A percentile compares a stretch with the other conserved stretches of the same genome.
Evolutionary conservation across 2,329 filamentous ascomycete genomes (phyloP).

Genomic region (Akanthomyces uredinophilus): DNA sequence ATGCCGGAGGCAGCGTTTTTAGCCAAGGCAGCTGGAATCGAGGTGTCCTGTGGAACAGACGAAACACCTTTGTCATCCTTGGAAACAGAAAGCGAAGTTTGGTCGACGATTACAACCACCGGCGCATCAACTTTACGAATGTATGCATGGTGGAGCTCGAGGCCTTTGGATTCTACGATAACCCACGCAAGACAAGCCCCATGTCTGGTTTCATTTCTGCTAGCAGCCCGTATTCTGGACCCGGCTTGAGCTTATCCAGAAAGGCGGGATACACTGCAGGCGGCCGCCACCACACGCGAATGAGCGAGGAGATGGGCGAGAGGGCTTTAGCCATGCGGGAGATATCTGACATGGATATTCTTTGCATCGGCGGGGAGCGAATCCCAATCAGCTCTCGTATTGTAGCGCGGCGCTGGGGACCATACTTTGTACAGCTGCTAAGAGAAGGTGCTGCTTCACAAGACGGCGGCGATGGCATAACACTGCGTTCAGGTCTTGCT

Average conservation of each 20-base stretch:
- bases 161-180: conserved; percentile 95
- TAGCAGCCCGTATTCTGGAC: conserved; percentile 62
- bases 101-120: conserved; percentile 97
- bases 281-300: conserved; percentile 68
- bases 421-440: conserved; percentile 89
- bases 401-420: conserved; percentile 83
- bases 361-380: conserved; percentile 84
- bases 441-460: conserved; percentile 71
- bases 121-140: conserved; percentile 94
- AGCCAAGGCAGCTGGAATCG: conserved; percentile 97
- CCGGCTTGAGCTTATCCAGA: conserved; percentile 49
- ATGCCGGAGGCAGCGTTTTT: conserved; percentile 90
- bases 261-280: conserved; percentile 64
- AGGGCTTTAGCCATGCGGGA: conserved; percentile 76
- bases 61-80: conserved; percentile 93
- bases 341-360: conserved; percentile 91
- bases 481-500: conserved; percentile 60
- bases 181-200: conserved; percentile 72
- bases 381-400: conserved; percentile 92
- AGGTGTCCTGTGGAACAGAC: conserved; percentile 84
- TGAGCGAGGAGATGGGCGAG: conserved; percentile 80
- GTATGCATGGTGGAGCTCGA: conserved; percentile 96
- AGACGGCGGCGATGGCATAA: conserved; percentile 69
- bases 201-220: conserved; percentile 81
- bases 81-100: conserved; percentile 90